Percentiles rank a stretch among this genome's conserved stretches.
Evolutionary conservation across 83 land plant genomes (phyloP).

Genomic region (Thuja plicata): DNA sequence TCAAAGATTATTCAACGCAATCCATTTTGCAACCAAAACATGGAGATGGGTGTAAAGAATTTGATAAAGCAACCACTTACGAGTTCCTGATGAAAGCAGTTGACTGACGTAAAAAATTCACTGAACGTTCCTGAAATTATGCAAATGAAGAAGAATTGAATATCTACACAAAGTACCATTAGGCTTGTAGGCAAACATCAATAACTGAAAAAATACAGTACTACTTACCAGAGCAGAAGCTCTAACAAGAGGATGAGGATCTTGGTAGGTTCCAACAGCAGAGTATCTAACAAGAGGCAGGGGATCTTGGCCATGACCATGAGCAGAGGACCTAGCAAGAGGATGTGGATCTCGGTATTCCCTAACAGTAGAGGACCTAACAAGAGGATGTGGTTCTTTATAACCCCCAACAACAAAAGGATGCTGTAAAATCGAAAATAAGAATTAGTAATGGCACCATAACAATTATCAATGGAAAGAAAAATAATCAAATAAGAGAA

Average conservation of each 20-base stretch:
- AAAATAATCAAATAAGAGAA: neutral
- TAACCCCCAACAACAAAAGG: constrained; percentile 68
- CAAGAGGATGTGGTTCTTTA: constrained; percentile 27
- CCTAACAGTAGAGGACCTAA: constrained; percentile 18
- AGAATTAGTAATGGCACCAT: constrained; percentile 4
- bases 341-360: constrained; percentile 2
- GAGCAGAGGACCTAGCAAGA: constrained; percentile 3
- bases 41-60: neutral
- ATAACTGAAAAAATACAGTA: neutral
- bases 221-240: constrained; percentile 30
- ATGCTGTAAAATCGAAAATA: constrained; percentile 52
- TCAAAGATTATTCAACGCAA: neutral
- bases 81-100: constrained; percentile 23
- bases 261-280: neutral
- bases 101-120: constrained; percentile 18
- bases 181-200: neutral
- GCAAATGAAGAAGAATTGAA: neutral
- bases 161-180: neutral
- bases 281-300: constrained; percentile 24
- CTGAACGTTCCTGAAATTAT: constrained; percentile 24
- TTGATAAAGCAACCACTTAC: constrained; percentile 28
- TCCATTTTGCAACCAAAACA: neutral
- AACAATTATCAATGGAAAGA: neutral
- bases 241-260: constrained; percentile 2
- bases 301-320: neutral